Conservation (phyloP, 2,329 filamentous ascomycete genomes). For the Colletotrichum nymphaeae region DNA sequence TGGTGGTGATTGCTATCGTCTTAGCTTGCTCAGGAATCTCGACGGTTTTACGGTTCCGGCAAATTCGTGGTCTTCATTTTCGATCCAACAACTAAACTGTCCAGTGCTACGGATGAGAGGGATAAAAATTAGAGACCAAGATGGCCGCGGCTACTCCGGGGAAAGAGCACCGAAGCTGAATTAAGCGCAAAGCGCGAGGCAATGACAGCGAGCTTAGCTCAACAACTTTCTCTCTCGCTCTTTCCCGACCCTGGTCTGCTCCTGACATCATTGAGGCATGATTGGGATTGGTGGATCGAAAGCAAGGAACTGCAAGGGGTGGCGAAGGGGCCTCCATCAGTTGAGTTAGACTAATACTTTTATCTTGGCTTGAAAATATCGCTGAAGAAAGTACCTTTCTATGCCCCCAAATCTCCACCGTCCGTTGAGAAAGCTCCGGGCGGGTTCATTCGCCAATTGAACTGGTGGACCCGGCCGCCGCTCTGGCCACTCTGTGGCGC, state of each 20-base stretch:
- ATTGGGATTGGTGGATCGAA: slow-evolving; percentile 25
- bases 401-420: slow-evolving; percentile 16
- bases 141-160: not conserved
- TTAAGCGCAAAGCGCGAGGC: slow-evolving; percentile 18
- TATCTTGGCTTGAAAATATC: too few species aligned
- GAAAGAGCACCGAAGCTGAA: not conserved
- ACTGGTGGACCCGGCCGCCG: slow-evolving; percentile 9
- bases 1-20: not conserved
- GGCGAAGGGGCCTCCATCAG: not conserved
- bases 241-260: slow-evolving; percentile 28
- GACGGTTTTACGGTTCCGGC: slow-evolving; percentile 17
- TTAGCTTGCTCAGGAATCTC: not conserved
- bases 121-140: not conserved
- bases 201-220: slow-evolving; percentile 16
- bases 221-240: slow-evolving; percentile 20
- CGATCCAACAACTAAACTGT: not conserved
- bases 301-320: slow-evolving; percentile 13
- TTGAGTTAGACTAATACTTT: not conserved
- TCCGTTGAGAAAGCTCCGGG: slow-evolving; percentile 31
- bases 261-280: slow-evolving; percentile 36
- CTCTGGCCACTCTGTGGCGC: slow-evolving; percentile 26
- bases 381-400: not conserved
- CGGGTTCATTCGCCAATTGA: slow-evolving; percentile 27
- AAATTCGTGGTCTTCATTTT: slow-evolving; percentile 7
- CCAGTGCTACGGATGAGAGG: not conserved